phyloP scores from a whole-genome alignment of 305 asterid species.

The Ajuga reptans region DNA sequence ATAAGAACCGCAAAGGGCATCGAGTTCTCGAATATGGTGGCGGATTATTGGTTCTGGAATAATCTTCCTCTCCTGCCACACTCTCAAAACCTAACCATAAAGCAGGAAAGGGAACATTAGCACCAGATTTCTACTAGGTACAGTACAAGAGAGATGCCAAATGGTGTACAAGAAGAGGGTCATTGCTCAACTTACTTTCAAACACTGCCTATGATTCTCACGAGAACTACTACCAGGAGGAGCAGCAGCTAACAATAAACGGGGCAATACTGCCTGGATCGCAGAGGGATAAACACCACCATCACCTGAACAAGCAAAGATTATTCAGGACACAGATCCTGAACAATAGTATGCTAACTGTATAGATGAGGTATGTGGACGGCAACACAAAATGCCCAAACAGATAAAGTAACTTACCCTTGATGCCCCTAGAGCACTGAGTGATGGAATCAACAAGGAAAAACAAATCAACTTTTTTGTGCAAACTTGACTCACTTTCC shows the following conservation, averaged over 20 bases:
- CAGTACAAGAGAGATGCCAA: constrained; percentile 8
- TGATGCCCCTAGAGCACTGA: constrained; percentile 67
- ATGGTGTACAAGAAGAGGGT: constrained; percentile 6
- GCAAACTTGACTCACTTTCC: constrained; percentile 63
- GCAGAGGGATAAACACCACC: constrained; percentile 77
- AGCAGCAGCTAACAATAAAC: constrained; percentile 78
- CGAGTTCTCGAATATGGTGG: constrained; percentile 79
- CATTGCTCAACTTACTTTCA: constrained; percentile 52
- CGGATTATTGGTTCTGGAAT: constrained; percentile 71
- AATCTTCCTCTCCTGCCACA: constrained; percentile 84
- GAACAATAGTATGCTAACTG: constrained; percentile 9
- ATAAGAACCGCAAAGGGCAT: constrained; percentile 58
- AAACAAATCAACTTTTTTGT: constrained; percentile 75
- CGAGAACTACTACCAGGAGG: constrained; percentile 74
- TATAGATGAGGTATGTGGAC: constrained; percentile 1
- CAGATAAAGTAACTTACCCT: constrained; percentile 40
- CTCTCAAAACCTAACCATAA: constrained; percentile 69
- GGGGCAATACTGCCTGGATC: constrained; percentile 67
- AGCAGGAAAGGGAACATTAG: constrained; percentile 15
- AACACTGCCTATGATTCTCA: constrained; percentile 85
- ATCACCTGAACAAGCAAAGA: constrained; percentile 50
- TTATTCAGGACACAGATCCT: constrained; percentile 19
- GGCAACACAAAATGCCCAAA: constrained; percentile 10
- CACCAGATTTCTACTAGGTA: background rate
- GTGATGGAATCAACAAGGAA: constrained; percentile 90